Base-by-base conservation (phyloP, 768 basidiomycete genomes). In the Phlebiopsis gigantea region DNA sequence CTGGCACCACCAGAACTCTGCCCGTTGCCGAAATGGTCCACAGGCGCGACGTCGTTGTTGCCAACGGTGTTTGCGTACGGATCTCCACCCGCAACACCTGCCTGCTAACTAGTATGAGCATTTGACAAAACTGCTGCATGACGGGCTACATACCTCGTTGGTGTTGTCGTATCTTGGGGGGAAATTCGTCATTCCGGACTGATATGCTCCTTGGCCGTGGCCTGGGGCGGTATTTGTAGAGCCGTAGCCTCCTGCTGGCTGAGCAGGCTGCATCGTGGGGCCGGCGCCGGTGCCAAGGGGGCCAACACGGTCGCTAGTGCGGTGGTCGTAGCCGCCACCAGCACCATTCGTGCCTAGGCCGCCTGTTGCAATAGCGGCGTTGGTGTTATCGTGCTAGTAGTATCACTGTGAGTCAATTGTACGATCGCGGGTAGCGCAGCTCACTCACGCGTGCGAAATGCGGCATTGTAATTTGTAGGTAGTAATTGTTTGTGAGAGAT, bases 1-100 rank as follows among this genome's bases (percentile, higher is more conserved):
- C 67, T 63, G 0, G 73, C 75, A n/a, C 64, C 62, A 24, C 71
- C 70, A 10, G 55, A 56, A 5, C 55, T 21, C 15, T 56, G 58
- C 10, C 53, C 53, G 14, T 52, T 39, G 57, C 61, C 61, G 56
- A 64, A 58, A 50, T 63, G 63, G n/a, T 48, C 26, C 24, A 56
- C 52, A 43, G 66, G 62, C 22, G 63, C 57, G 29, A 66, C 57
- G 39, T 56, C 21, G 58, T 60, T 60, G 55, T 60, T 60, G 8
- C 42, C 55, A 21, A 60, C 46, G 15, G 58, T 60, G 44, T 55
- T 60, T 4, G 55, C 46, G 43, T 60, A 60, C 29, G 58, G 58
- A 25, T 60, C 58, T 3, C 34, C 34, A 14, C 14, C 7, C 7
- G 6, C 31, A 6, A 34, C 31, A 4, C 17, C 49, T 2, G 28